phyloP scores from a whole-genome alignment of 257 asterid species.

The Nicotiana knightiana region DNA sequence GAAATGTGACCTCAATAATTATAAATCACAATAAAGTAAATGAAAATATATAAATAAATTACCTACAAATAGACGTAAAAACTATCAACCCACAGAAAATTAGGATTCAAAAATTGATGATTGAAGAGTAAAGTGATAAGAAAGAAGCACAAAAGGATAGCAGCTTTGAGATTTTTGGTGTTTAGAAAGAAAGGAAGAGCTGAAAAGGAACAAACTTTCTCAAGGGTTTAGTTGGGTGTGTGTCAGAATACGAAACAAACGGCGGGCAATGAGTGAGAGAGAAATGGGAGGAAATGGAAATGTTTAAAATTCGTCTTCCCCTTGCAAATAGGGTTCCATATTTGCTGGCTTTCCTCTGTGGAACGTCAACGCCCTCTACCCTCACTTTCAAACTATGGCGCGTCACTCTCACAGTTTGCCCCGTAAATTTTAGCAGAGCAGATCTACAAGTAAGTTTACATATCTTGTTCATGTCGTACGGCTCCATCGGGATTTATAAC shows the following conservation, averaged over 20 bases:
- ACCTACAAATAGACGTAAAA: slow-evolving; percentile 22
- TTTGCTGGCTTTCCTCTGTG: slow-evolving; percentile 7
- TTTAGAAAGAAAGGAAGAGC: neutral
- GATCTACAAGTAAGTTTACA: too few relatives aligned
- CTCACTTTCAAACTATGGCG: slow-evolving; percentile 22
- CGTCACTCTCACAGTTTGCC: neutral
- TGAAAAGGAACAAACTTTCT: neutral
- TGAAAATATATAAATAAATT: neutral
- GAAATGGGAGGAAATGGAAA: slow-evolving; percentile 11
- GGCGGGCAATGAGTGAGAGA: neutral
- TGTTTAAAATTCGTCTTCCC: neutral
- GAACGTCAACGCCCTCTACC: slow-evolving; percentile 38
- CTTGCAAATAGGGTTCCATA: neutral
- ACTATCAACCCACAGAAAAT: neutral
- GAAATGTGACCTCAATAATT: neutral
- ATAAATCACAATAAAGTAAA: neutral
- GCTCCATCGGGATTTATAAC: too few relatives aligned
- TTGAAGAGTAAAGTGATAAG: neutral
- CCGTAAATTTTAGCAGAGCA: too few relatives aligned
- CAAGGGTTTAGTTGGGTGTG: neutral
- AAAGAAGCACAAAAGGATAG: neutral
- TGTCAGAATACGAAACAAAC: neutral
- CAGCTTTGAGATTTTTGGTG: neutral
- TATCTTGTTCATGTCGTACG: too few relatives aligned
- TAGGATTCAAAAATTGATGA: neutral